Evolutionary conservation across 805 yeast species (phyloP).

Genomic region (Yamadazyma akitaensis): DNA sequence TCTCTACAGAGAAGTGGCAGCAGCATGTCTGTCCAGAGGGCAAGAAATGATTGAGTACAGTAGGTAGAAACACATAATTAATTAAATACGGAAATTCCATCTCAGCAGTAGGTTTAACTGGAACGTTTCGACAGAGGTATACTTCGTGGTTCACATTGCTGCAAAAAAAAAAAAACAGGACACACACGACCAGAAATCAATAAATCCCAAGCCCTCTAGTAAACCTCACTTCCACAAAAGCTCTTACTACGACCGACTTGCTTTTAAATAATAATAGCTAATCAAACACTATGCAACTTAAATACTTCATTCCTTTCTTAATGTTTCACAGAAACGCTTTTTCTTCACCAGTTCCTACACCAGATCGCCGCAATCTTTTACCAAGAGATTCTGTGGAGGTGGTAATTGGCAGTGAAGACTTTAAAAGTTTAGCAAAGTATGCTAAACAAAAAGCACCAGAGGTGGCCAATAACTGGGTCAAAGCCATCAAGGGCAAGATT

Average conservation of each 20-base stretch:
- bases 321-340: background rate
- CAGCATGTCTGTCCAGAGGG: conserved; percentile 13
- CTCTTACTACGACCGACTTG: background rate
- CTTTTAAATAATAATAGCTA: background rate
- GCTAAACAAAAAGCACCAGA: conserved; percentile 16
- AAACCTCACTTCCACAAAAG: background rate
- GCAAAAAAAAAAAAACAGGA: background rate
- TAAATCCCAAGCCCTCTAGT: background rate
- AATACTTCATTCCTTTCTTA: background rate
- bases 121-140: no score
- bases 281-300: background rate
- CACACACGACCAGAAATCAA: background rate
- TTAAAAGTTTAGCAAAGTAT: conserved; percentile 16
- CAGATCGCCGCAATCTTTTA: background rate
- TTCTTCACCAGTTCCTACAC: background rate
- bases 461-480: conserved; percentile 14
- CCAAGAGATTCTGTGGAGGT: conserved; percentile 16
- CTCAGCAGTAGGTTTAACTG: no score
- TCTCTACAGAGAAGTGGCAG: conserved; percentile 20
- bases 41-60: conserved; percentile 1
- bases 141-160: no score
- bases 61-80: background rate
- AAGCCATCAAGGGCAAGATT: conserved; percentile 3
- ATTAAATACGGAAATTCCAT: background rate
- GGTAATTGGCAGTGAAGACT: conserved; percentile 17